Conservation (phyloP, 1,139 yeast species). For the Suhomyces choctaworum region DNA sequence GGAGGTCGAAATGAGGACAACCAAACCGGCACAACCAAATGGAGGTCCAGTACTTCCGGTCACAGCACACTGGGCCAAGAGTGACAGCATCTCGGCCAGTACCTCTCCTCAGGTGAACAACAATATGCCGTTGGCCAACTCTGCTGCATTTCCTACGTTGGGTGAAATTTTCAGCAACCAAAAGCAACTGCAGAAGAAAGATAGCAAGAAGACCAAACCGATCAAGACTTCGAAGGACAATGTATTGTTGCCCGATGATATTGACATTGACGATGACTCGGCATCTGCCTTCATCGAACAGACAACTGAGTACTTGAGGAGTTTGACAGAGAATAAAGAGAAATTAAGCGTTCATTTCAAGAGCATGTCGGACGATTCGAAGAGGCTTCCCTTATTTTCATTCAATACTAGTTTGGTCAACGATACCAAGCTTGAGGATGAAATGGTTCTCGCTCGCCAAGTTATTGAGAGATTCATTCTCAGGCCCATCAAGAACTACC, state of each 20-base stretch:
- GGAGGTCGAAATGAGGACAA: slow-evolving; percentile 9
- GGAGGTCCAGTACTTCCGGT: slow-evolving; percentile 50
- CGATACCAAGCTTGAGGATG: slow-evolving; percentile 37
- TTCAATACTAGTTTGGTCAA: slow-evolving; percentile 25
- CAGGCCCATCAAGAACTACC: slow-evolving; percentile 48
- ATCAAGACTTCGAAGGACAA: slow-evolving; percentile 28
- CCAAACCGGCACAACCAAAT: slow-evolving; percentile 8
- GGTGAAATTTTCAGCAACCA: slow-evolving; percentile 59
- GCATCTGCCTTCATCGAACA: slow-evolving; percentile 40
- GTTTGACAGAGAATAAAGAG: slow-evolving; percentile 33
- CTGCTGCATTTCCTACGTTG: slow-evolving; percentile 71
- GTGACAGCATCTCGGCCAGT: slow-evolving; percentile 25
- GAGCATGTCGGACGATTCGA: slow-evolving; percentile 19
- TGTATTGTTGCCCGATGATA: slow-evolving; percentile 36
- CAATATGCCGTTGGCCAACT: slow-evolving; percentile 45
- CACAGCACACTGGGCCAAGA: slow-evolving; percentile 60
- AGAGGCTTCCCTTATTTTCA: slow-evolving; percentile 42
- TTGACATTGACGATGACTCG: slow-evolving; percentile 42
- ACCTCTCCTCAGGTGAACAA: slow-evolving; percentile 39
- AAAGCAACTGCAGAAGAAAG: slow-evolving; percentile 35
- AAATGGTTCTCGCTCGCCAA: slow-evolving; percentile 39
- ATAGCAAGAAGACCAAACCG: slow-evolving; percentile 29
- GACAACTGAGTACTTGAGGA: slow-evolving; percentile 34
- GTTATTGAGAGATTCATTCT: slow-evolving; percentile 45
- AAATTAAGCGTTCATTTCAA: slow-evolving; percentile 38